Evolutionary conservation across 306 rosid species (phyloP).

Genomic region (Canavalia gladiata): DNA sequence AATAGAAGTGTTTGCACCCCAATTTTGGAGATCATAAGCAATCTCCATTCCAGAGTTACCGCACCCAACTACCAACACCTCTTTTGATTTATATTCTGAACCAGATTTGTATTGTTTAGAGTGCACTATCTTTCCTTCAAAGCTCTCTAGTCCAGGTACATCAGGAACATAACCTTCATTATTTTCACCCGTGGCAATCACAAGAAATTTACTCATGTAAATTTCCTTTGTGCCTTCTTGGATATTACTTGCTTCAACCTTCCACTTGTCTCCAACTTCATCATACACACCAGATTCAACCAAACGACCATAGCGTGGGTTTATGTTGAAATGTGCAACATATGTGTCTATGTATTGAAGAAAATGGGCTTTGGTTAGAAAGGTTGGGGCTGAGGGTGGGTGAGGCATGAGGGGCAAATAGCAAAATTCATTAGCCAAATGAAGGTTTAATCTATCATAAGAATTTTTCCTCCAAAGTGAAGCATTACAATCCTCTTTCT

Average conservation of each 20-base stretch:
- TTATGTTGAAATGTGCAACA: slow-evolving; percentile 40
- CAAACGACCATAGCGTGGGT: slow-evolving; percentile 43
- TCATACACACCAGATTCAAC: slow-evolving; percentile 48
- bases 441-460: slow-evolving; percentile 59
- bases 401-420: slow-evolving; percentile 51
- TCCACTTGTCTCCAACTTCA: slow-evolving; percentile 42
- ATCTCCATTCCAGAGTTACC: slow-evolving; percentile 84
- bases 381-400: slow-evolving; percentile 39
- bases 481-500: slow-evolving; percentile 58
- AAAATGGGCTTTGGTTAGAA: slow-evolving; percentile 47
- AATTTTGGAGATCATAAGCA: slow-evolving; percentile 47
- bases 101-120: slow-evolving; percentile 60
- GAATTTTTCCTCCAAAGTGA: slow-evolving; percentile 67
- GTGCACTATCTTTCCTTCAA: slow-evolving; percentile 59
- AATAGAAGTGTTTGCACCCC: slow-evolving; percentile 24
- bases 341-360: slow-evolving; percentile 53
- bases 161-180: slow-evolving; percentile 46
- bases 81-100: slow-evolving; percentile 41
- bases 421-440: slow-evolving; percentile 58
- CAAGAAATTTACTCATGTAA: slow-evolving; percentile 48
- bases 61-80: slow-evolving; percentile 70
- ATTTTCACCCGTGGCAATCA: slow-evolving; percentile 59
- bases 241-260: slow-evolving; percentile 34
- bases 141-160: slow-evolving; percentile 50
- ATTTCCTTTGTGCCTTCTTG: not conserved